Base-by-base conservation (phyloP, 2,329 filamentous ascomycete genomes). In the Biscogniauxia marginata region DNA sequence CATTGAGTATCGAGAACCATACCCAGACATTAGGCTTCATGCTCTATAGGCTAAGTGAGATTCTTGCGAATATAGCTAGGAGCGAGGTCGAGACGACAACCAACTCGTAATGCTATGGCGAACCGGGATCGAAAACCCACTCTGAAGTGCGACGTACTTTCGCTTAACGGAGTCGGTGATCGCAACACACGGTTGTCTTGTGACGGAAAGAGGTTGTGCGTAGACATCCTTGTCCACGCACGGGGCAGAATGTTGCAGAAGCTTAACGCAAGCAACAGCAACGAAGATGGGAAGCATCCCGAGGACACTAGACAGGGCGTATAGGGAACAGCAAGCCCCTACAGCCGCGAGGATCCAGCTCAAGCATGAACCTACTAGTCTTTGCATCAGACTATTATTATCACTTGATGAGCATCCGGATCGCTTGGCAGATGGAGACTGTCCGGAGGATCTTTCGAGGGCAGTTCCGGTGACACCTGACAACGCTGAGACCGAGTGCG, bases 131-230 rank as follows among this genome's bases (percentile, higher is more conserved):
- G 30, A 39, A 4, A 39, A 4, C 13, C 13, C 30, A 16, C 30
- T 39, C 30, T 39, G 30, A 3, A 52, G 13, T 21, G 24, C n/a
- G 6, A 8, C 48, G 20, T 49, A 55, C 24, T 25, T 51, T 25
- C 56, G 48, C 53, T 57, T 54, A 43, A 55, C 50, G 6, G 34
- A 46, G 34, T 52, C 48, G 18, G 44, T 49, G 22, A 52, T 46
- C 18, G 46, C 13, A 20, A 46, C 24, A 19, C 25, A 24, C 44
- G 57, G 34, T 23, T 49, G 54, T 34, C 49, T 44, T 2, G 46
- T 11, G 24, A 49, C 50, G 52, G 53, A 46, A 57, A 61, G 62
- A 53, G 24, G 49, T 20, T 51, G 57, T 24, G 54, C 52, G 53
- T 50, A 46, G n/a, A 47, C 19, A 43, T 50, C 47, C 45, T 51